Evolutionary conservation across 2,329 filamentous ascomycete genomes (phyloP), one percentile per base, ranked within the genome.

Genomic region (Pyricularia sp.): DNA sequence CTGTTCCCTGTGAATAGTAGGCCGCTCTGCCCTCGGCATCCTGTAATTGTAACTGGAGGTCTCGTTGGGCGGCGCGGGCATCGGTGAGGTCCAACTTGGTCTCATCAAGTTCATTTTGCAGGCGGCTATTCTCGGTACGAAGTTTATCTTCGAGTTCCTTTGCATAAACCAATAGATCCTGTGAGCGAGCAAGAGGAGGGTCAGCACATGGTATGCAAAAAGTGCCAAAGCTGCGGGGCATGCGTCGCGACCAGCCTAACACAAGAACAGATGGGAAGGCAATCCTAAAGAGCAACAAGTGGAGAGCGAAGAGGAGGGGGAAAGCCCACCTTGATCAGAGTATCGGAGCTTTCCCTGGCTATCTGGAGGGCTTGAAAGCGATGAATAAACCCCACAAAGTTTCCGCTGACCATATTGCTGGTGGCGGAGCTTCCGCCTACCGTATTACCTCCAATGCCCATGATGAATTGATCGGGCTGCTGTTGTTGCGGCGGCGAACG

Each of bases 81-180:
- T 84, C 80, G 9, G 79, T 78, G 17, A 87, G 79, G 71, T 88
- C 85, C 70, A 87, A 79, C 67, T 81, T 78, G 42, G 78, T 74
- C 71, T 84, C 78, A 63, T 75, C 76, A 12, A 87, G 74, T 69
- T 82, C 76, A 55, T 79, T 75, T 64, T 70, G 72, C 5, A 88
- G 77, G 10, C 73, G 73, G 1, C 73, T 71, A 70, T 83, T 86
- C 72, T 88, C 83, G 50, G 78, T 73, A 26, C 77, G 78, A 4
- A 85, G 74, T 6, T 69, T 73, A 23, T 75, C 77, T 73, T 88
- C 83, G 66, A 84, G 69, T 17, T 73, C 73, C 70, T 86, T 79
- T 71, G 76, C 77, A 71, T 84, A 83, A 64, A 80, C 72, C 69
- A 85, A 74, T 33, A 85, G 76, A 70, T 85, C 83, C 84, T 86